These are phyloP conservation scores for Leccinum boreale DNA, from an alignment of 768 basidiomycete species.

Conservation along the genomic window DNA sequence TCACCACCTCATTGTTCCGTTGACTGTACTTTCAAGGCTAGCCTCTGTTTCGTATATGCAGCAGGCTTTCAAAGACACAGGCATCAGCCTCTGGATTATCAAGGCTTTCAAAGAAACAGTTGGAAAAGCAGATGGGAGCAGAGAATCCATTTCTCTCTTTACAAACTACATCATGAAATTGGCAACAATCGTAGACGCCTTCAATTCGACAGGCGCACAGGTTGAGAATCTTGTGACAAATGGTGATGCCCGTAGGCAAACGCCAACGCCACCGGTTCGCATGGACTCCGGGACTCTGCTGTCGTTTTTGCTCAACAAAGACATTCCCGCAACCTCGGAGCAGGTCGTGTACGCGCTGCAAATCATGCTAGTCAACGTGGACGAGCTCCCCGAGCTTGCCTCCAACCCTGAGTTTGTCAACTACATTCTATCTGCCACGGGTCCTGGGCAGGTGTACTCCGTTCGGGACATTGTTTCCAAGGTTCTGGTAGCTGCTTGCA, in stretches of 20 bases:
- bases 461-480: constrained; percentile 1
- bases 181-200: background rate
- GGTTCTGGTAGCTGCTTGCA: background rate
- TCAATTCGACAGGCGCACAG: background rate
- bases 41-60: background rate
- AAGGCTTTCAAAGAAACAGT: background rate
- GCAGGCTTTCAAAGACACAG: background rate
- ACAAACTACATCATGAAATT: constrained; percentile 1
- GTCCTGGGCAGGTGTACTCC: background rate
- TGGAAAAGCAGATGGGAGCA: background rate
- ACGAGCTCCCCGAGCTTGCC: background rate
- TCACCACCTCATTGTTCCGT: constrained; percentile 1
- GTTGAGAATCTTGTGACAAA: background rate
- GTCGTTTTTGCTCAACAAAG: constrained; percentile 1
- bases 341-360: constrained; percentile 2
- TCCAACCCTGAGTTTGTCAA: constrained; percentile 2
- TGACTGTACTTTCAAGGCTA: constrained; percentile 1
- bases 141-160: background rate
- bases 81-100: background rate
- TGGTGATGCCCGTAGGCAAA: background rate
- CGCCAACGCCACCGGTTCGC: background rate
- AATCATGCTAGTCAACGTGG: background rate
- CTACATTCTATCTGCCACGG: constrained; percentile 2
- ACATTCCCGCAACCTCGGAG: background rate
- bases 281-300: background rate